These are phyloP conservation scores for Suillus lakei DNA, from an alignment of 768 basidiomycete species.

Conservation along the genomic window DNA sequence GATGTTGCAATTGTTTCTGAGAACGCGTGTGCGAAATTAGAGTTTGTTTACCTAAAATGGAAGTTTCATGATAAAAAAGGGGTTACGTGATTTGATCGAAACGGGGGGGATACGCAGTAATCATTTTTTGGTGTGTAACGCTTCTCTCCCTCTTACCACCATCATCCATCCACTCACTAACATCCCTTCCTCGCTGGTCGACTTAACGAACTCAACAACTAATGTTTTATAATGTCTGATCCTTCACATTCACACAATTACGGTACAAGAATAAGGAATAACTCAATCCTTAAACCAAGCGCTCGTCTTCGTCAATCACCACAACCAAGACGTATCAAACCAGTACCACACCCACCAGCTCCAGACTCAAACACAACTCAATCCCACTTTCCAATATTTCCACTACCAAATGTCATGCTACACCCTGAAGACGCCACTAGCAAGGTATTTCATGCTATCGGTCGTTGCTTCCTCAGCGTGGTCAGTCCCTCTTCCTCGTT, in stretches of 20 bases:
- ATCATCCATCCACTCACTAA: not conserved
- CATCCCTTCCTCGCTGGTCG: not conserved
- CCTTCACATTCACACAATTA: conserved; percentile 47
- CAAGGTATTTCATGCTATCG: conserved; percentile 77
- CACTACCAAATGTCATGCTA: conserved; percentile 65
- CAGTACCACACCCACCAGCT: conserved; percentile 28
- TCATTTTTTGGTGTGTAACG: conserved; percentile 3
- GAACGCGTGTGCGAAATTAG: not conserved
- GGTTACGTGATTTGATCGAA: conserved; percentile 6
- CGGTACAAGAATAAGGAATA: conserved; percentile 59
- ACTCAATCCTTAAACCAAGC: conserved; percentile 55
- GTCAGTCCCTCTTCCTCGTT: conserved; percentile 45
- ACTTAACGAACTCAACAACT: not conserved
- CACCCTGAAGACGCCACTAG: conserved; percentile 75
- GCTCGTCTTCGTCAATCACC: conserved; percentile 54
- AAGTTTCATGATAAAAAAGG: conserved; percentile 1
- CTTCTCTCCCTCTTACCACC: conserved; percentile 2
- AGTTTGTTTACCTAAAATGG: not conserved
- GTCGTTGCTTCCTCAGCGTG: conserved; percentile 73
- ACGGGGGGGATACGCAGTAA: conserved; percentile 5
- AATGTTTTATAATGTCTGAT: conserved; percentile 14
- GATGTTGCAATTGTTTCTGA: not conserved
- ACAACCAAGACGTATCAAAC: conserved; percentile 38
- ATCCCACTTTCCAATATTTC: conserved; percentile 48
- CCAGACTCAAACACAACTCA: conserved; percentile 21